Base-by-base conservation (phyloP, 2,329 filamentous ascomycete species). In the Coniochaeta ligniaria region DNA sequence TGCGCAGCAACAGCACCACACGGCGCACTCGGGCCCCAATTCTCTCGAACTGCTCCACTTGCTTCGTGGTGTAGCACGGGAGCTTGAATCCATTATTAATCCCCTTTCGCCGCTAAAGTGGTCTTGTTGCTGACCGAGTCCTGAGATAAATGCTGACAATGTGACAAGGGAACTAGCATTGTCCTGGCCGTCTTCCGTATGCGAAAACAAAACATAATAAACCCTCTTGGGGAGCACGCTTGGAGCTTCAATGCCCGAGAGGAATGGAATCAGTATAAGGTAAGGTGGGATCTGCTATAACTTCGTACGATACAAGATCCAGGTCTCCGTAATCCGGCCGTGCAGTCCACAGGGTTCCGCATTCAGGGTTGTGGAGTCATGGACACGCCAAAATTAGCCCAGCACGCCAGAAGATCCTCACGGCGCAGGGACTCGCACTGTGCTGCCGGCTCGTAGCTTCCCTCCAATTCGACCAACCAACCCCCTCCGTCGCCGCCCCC, bases 361-460 rank as follows among this genome's bases (percentile, higher is more conserved):
- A 20, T 47, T 47, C 43, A 26, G 20, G 43, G 6, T 47, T 4
- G 38, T 41, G 38, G 43, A 47, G 11, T 47, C 2, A 16, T 41
- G 38, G 43, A 47, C 3, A 26, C 22, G 14, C 43, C 43, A 47
- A 26, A 47, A 47, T 47, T 47, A 47, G 43, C 8, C 43, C 43
- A 24, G 43, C 43, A 47, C 5, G 43, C 1, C 17, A 17, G 43
- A 45, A 14, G 41, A 45, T 45, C 41, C n/a, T n/a, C 43, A 26
- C 43, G 2, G 12, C 6, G 20, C 43, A 3, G 20, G 16, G 16
- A 47, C 9, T 52, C 26, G 47, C 47, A 52, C 65, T 60, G 63
- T 61, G 61, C 63, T 62, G 59, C 59, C 45, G 62, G 60, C 60
- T 62, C 38, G 38, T n/a, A 60, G 62, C 59, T 55, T 59, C 60